Conservation (phyloP, 2,329 filamentous ascomycete genomes). For the Xenoacremonium recifei region DNA sequence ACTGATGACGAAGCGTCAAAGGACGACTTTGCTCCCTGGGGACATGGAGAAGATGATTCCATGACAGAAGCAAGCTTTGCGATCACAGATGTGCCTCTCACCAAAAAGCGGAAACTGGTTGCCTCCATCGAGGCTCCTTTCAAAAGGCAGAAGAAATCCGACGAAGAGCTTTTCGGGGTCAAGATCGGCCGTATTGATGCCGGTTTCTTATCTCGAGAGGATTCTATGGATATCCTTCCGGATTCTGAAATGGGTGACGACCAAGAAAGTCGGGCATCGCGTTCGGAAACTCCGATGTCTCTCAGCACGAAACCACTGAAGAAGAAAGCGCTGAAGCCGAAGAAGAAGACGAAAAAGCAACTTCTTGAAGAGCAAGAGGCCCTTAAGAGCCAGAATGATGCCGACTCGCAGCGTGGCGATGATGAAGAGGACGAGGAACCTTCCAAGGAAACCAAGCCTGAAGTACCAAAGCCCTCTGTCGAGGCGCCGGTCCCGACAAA, state of each 20-base stretch:
- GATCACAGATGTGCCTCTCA: conserved; percentile 53
- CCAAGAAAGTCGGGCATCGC: conserved; percentile 36
- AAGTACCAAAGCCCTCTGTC: conserved; percentile 24
- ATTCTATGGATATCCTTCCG: conserved; percentile 49
- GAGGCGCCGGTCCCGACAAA: conserved; percentile 32
- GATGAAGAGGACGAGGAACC: conserved; percentile 42
- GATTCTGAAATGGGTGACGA: conserved; percentile 48
- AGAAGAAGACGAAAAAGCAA: conserved; percentile 79
- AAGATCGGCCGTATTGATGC: conserved; percentile 53
- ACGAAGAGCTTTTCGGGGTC: conserved; percentile 74
- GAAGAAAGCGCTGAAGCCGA: conserved; percentile 56
- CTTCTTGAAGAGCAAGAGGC: conserved; percentile 66
- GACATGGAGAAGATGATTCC: conserved; percentile 58
- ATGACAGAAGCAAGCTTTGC: conserved; percentile 73
- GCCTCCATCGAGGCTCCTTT: conserved; percentile 64
- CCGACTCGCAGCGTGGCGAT: conserved; percentile 32
- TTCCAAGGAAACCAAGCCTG: conserved; percentile 16
- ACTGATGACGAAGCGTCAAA: conserved; percentile 56
- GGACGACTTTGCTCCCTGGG: conserved; percentile 48
- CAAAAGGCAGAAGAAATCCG: conserved; percentile 77
- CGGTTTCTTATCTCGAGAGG: conserved; percentile 45
- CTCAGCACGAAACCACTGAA: conserved; percentile 49
- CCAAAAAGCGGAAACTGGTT: conserved; percentile 73
- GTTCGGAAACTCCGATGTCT: conserved; percentile 47
- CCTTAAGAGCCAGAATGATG: conserved; percentile 55